These are phyloP conservation scores for Backusella parvicylindrica DNA, from an alignment of 192 early-diverging fungal species.

Conservation along the genomic window DNA sequence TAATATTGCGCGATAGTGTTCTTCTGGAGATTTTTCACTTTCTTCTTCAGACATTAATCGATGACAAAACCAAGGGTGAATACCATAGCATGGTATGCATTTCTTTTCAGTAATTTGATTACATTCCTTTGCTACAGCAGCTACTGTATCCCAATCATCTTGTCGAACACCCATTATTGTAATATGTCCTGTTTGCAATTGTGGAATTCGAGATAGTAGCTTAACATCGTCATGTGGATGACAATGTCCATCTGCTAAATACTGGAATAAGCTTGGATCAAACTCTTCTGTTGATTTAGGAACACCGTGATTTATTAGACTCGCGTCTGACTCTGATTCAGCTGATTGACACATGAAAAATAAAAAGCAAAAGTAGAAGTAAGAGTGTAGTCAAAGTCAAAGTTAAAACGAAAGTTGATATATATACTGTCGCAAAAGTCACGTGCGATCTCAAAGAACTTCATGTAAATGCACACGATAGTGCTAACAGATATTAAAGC, in stretches of 20 bases:
- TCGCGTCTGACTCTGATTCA: background rate
- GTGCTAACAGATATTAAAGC: background rate
- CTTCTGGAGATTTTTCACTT: background rate
- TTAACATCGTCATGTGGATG: conserved; percentile 34
- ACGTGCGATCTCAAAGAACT: background rate
- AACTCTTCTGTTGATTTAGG: background rate
- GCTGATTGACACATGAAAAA: conserved; percentile 4
- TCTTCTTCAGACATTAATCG: background rate
- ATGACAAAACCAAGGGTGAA: conserved; percentile 37
- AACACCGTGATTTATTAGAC: background rate
- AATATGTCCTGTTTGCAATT: conserved; percentile 24
- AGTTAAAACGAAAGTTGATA: background rate
- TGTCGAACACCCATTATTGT: conserved; percentile 35
- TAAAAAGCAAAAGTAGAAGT: background rate
- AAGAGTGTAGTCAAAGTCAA: background rate
- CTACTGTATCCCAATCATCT: conserved; percentile 33
- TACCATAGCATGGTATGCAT: conserved; percentile 32
- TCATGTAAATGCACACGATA: background rate
- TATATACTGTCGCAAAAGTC: background rate
- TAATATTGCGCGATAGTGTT: conserved; percentile 20
- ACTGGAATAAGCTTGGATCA: background rate
- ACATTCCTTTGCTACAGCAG: conserved; percentile 15
- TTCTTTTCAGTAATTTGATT: background rate
- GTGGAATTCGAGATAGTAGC: conserved; percentile 8
- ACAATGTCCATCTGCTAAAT: conserved; percentile 35